Base-by-base conservation (phyloP, 306 rosid genomes). In the Hippophae gyantsensis region DNA sequence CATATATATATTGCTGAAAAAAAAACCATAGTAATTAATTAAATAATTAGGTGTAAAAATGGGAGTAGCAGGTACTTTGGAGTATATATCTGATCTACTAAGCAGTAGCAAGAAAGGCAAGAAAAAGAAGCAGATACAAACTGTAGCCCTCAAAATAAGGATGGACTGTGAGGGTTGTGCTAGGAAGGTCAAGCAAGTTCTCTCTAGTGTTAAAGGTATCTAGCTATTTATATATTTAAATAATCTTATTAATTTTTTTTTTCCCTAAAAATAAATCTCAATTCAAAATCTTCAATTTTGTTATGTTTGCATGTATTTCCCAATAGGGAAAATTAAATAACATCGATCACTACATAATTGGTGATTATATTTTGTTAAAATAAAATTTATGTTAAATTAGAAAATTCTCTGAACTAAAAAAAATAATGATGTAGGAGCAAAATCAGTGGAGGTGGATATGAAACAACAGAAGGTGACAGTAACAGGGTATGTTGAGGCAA, bases 131-230 rank as follows among this genome's bases (percentile, higher is more conserved):
- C 98, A 81, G 69, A 83, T 48, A 3, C 95, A 87, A 70, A 92
- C 96, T 0, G 96, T 92, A 0, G 66, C 98, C 23, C 73, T 92
- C 12, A 92, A 92, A 67, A 70, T 92, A 61, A 82, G 96, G 66
- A 92, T 92, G 98, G 98, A 92, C 60, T 92, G 98, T 46, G 98
- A 92, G 62, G 98, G 98, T 0, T 92, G 98, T 57, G 87, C 78
- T 4, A 87, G 95, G 67, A 92, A 92, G 76, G 86, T 87, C 52
- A 85, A 92, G 73, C 81, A 81, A 23, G 92, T 92, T 49, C 94
- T 87, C 65, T 85, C 89, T 23, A 79, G 86, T 7, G 89, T 92
- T 11, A 92, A 92, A 78, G 99, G 99, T 85, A 72, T n/a, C 0
- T 18, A 61, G 48, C 26, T 53, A 10, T 27, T 9, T 8, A 44